phyloP scores from a whole-genome alignment of 371 early-diverging fungal species.

The Apophysomyces trapeziformis region DNA sequence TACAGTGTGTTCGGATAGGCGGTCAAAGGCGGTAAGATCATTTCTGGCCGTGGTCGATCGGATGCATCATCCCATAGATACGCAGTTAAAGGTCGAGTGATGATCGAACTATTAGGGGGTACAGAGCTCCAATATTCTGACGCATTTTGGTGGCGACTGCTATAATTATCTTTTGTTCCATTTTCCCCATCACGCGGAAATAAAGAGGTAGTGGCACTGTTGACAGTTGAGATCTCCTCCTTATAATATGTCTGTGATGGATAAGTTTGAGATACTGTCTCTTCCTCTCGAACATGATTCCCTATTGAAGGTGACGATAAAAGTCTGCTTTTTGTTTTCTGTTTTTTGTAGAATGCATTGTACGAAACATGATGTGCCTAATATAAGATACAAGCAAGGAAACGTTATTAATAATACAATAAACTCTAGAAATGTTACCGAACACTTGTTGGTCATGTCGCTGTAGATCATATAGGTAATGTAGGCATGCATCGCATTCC shows the following conservation, averaged over 20 bases:
- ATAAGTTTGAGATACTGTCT: slow-evolving; percentile 1
- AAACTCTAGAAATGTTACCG: background rate
- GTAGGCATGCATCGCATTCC: slow-evolving; percentile 64
- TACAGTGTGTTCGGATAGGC: background rate
- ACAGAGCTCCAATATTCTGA: background rate
- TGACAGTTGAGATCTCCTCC: slow-evolving; percentile 18
- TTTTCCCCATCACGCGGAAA: background rate
- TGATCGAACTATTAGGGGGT: slow-evolving; percentile 17
- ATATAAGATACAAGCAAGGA: slow-evolving; percentile 13
- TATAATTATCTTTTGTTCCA: slow-evolving; percentile 6
- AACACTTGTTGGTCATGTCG: slow-evolving; percentile 40
- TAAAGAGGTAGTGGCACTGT: background rate
- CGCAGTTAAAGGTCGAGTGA: slow-evolving; percentile 25
- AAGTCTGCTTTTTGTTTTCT: background rate
- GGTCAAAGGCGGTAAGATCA: slow-evolving; percentile 4
- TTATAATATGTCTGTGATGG: slow-evolving; percentile 18
- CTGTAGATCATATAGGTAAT: slow-evolving; percentile 64
- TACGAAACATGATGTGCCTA: slow-evolving; percentile 18
- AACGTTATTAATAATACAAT: background rate
- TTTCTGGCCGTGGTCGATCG: background rate
- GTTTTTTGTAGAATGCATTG: slow-evolving; percentile 16
- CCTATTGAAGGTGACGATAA: slow-evolving; percentile 1
- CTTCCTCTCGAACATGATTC: slow-evolving; percentile 9
- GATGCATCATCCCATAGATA: slow-evolving; percentile 21
- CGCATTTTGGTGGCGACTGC: slow-evolving; percentile 1